Conservation (phyloP, 1,284 basidiomycete genomes). For the Anthracocystis walkeri region DNA sequence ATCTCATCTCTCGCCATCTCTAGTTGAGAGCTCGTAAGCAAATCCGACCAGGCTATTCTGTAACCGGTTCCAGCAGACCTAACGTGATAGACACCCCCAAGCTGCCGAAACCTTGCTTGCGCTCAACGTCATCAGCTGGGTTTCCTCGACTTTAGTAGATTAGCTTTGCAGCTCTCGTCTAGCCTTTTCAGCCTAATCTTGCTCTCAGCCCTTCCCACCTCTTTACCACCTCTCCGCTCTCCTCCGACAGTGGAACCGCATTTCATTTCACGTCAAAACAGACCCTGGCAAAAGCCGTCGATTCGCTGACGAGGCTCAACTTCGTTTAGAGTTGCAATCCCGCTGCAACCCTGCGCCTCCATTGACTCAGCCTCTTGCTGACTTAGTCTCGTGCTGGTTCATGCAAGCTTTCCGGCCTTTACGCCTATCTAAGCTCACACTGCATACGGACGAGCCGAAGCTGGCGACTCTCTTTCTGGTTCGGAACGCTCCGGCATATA, state of each 20-base stretch:
- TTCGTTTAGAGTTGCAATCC: conserved; percentile 1
- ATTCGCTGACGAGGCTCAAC: background rate
- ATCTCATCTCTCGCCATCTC: background rate
- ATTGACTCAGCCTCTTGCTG: background rate
- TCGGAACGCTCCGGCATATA: conserved; percentile 24
- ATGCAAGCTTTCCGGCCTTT: conserved; percentile 2
- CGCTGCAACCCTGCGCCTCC: background rate
- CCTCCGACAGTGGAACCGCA: background rate
- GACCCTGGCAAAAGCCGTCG: background rate
- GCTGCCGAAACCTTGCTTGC: too few species aligned
- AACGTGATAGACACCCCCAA: too few species aligned
- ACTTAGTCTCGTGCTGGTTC: background rate
- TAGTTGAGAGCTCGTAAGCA: too few species aligned
- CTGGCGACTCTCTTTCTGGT: background rate
- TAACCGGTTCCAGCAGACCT: too few species aligned
- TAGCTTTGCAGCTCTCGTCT: background rate
- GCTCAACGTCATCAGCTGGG: conserved; percentile 6
- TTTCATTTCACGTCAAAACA: conserved; percentile 1
- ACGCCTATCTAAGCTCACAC: conserved; percentile 29
- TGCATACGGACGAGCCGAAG: conserved; percentile 13
- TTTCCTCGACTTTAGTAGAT: background rate
- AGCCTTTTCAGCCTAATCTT: too few species aligned
- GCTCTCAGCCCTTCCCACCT: too few species aligned
- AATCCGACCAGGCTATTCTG: too few species aligned
- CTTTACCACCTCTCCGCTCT: too few species aligned